Conservation (phyloP, 371 early-diverging fungal genomes). For the Batkoa obscura region DNA sequence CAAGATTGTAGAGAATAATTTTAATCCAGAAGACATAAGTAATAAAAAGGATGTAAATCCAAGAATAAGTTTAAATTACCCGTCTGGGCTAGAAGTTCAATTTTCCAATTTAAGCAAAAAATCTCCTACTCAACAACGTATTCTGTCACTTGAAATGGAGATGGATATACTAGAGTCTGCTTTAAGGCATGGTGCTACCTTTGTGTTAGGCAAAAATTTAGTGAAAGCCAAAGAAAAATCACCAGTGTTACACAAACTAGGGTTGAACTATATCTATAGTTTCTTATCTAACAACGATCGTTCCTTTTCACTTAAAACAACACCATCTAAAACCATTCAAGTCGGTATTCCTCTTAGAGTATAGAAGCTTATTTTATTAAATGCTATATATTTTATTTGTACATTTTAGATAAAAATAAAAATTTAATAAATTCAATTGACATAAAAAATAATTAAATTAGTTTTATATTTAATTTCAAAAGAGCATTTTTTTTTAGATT, state of each 20-base stretch:
- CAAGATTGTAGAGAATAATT: not conserved
- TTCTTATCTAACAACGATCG: slow-evolving; percentile 6
- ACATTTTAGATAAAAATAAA: too few species aligned
- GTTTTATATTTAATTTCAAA: too few species aligned
- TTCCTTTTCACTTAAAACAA: not conserved
- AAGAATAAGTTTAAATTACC: too few species aligned
- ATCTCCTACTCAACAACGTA: not conserved
- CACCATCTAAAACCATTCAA: slow-evolving; percentile 3
- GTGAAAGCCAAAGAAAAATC: not conserved
- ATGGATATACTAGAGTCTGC: not conserved
- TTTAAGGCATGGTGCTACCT: not conserved
- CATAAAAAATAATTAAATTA: too few species aligned
- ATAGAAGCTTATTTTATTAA: too few species aligned
- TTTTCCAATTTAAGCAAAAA: not conserved
- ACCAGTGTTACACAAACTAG: not conserved
- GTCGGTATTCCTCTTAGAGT: slow-evolving; percentile 3
- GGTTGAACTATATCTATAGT: not conserved
- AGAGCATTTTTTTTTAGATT: too few species aligned
- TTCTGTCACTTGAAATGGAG: not conserved
- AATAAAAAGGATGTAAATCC: not conserved
- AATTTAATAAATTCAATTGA: too few species aligned
- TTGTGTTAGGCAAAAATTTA: slow-evolving; percentile 4
- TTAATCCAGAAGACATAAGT: too few species aligned
- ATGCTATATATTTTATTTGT: too few species aligned
- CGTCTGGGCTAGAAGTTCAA: not conserved